A percentile compares a stretch with the other conserved stretches of the same genome.
phyloP scores from a whole-genome alignment of 495 filamentous ascomycete genomes.

The Aspergillus nanangensis region DNA sequence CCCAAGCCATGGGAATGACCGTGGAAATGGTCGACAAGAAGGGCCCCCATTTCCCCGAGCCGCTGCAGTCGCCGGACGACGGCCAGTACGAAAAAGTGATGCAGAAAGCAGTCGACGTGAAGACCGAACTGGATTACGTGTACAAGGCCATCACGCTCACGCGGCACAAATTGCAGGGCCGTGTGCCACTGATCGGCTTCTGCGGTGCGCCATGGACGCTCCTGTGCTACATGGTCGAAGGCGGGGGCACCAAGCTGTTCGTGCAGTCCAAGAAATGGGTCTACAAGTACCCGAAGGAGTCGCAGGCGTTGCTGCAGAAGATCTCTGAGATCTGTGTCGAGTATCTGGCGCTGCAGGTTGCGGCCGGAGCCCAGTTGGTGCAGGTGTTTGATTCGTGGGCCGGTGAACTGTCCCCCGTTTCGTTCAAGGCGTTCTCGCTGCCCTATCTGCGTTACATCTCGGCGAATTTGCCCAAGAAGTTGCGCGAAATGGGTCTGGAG shows the following conservation, averaged over 20 bases:
- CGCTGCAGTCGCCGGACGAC: conserved; percentile 71
- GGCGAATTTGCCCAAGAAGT: conserved; percentile 62
- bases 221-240: conserved; percentile 98
- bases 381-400: conserved; percentile 99
- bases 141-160: conserved; percentile 93
- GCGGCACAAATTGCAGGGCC: conserved; percentile 76
- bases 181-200: conserved; percentile 94
- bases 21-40: conserved; percentile 97
- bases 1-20: conserved; percentile 93
- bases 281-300: conserved; percentile 79
- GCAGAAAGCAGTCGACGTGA: conserved; percentile 73
- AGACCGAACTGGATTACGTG: conserved; percentile 81
- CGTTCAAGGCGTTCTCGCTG: conserved; percentile 77
- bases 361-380: conserved; percentile 84
- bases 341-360: conserved; percentile 86
- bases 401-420: conserved; percentile 78
- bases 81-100: conserved; percentile 76
- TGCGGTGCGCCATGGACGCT: conserved; percentile 96
- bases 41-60: conserved; percentile 88
- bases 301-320: conserved; percentile 78
- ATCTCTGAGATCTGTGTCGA: conserved; percentile 91
- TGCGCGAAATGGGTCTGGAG: conserved; percentile 69
- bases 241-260: conserved; percentile 91
- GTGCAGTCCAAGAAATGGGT: conserved; percentile 91
- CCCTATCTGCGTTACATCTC: conserved; percentile 86